Percentiles rank a stretch among this genome's conserved stretches.
Evolutionary conservation across 1,284 basidiomycete species (phyloP).

Genomic region (Boletus austroedulis): DNA sequence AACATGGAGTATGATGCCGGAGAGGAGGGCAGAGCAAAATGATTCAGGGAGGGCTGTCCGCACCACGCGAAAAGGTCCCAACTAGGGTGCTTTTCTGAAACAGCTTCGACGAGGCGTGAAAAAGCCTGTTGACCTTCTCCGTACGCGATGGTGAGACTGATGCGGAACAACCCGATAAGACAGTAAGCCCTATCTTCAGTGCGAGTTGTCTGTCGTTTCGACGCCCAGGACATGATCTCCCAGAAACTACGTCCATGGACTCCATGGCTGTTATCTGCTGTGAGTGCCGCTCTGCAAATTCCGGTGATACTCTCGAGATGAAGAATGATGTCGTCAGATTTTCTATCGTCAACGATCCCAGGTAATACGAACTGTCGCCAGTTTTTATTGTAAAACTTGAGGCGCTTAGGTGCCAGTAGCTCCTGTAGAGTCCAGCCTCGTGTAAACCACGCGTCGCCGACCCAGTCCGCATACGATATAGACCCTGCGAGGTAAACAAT

Average conservation of each 20-base stretch:
- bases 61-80: too few species aligned
- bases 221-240: too few species aligned
- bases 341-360: not conserved
- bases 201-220: too few species aligned
- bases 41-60: too few species aligned
- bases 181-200: too few species aligned
- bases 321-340: not conserved
- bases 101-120: too few species aligned
- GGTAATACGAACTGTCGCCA: constrained; percentile 6
- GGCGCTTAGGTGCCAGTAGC: constrained; percentile 10
- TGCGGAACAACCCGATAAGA: too few species aligned
- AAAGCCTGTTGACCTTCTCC: too few species aligned
- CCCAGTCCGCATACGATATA: not conserved
- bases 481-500: constrained; percentile 16
- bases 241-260: not conserved
- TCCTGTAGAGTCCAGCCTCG: constrained; percentile 1
- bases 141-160: too few species aligned
- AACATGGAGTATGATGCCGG: too few species aligned
- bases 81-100: too few species aligned
- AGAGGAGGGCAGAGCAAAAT: too few species aligned
- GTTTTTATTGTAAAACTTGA: constrained; percentile 16
- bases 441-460: constrained; percentile 15
- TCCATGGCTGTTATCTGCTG: constrained; percentile 9
- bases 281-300: not conserved
- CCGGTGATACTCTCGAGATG: not conserved